Evolutionary conservation across 2,329 filamentous ascomycete genomes (phyloP).

Genomic region (Chrysoporthe austroafricana): DNA sequence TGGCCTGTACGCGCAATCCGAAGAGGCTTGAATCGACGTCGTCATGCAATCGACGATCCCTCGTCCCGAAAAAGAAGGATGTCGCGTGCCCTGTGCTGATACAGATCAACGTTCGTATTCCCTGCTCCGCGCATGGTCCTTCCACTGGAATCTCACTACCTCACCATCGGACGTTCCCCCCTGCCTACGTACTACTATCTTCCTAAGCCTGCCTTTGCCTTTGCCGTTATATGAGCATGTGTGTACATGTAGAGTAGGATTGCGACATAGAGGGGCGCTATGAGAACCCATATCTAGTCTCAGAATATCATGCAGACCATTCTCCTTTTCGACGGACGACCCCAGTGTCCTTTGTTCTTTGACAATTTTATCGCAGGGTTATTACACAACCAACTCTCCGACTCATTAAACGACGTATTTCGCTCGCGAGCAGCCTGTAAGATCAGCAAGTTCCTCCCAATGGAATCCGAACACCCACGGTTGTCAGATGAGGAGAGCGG

Average conservation of each 20-base stretch:
- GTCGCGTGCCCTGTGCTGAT: slow-evolving; percentile 1
- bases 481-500: not conserved
- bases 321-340: not conserved
- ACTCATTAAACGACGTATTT: not conserved
- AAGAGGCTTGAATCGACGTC: not conserved
- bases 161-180: not conserved
- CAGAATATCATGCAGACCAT: not conserved
- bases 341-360: not conserved
- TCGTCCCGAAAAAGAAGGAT: not conserved
- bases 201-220: not conserved
- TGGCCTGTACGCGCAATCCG: slow-evolving; percentile 7
- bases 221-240: not conserved
- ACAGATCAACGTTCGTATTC: not conserved
- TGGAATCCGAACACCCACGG: not conserved
- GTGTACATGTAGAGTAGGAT: not conserved
- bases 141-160: not conserved
- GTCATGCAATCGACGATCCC: slow-evolving; percentile 6
- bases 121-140: not conserved
- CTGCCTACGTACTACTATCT: not conserved
- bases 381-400: not conserved
- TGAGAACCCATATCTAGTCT: not conserved
- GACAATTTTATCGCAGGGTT: not conserved
- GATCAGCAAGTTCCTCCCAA: not conserved
- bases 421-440: not conserved
- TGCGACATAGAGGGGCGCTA: not conserved